Evolutionary conservation across 1,284 basidiomycete species (phyloP), one percentile per base, ranked within the genome.

Genomic region (Anthracocystis walkeri): DNA sequence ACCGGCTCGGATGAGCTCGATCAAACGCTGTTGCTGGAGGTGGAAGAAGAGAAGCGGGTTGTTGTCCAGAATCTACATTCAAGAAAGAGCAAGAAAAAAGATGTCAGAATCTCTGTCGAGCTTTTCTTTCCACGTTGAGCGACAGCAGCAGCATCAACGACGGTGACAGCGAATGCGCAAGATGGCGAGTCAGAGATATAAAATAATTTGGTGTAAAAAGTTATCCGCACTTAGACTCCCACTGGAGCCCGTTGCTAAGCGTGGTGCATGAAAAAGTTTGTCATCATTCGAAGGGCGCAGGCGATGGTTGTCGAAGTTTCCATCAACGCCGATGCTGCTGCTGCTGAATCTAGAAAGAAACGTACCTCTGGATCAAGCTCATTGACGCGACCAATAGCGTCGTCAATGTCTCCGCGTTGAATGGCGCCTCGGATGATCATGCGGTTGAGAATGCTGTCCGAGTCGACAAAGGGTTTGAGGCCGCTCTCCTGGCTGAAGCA

Each of bases 321-420:
- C 35, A 14, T 16, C 35, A 14, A n/a, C 29, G 33, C 20, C 4
- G 23, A 4, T 52, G 52, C 44, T 35, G 49, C 33, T 45, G 27
- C 12, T 59, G 59, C 42, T 58, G 42, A 41, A 50, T n/a, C 8
- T 16, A 12, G 2, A 5, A 5, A 8, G 8, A 42, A 40, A 66
- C 94, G 87, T 86, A 98, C 96, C 91, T 98, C 95, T 35, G 95
- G 94, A 85, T 98, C 93, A 68, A 99, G 87, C 84, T 98, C 95
- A 82, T 98, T 98, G 52, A 97, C 93, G 52, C 92, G 88, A 25
- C 91, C 91, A 66, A 98, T 96, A 18, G 96, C 96, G 74, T 94
- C 93, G 84, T 95, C 93, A 20, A 99, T 92, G 78, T 98, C 92
- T 6, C 96, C 96, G 33, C 93, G 90, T 84, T 97, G 94, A 31